Base-by-base conservation (phyloP, 257 asterid species). In the Catharanthus roseus region DNA sequence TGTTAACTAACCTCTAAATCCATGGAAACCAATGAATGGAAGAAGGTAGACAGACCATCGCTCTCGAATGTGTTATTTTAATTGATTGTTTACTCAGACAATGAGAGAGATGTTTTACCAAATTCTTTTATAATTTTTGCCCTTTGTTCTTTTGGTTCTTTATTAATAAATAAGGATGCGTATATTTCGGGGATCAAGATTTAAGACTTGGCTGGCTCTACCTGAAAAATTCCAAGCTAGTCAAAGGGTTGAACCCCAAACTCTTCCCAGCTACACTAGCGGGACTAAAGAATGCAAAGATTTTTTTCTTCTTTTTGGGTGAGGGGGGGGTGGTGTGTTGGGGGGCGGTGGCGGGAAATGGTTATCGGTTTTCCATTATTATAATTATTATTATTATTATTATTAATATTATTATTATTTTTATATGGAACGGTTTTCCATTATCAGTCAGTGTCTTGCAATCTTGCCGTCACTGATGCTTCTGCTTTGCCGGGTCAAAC, bases 21-120 rank as follows among this genome's bases (percentile, higher is more conserved):
- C 41, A 34, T 47, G 45, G 21, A 65, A 70, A 71, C 62, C 72
- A 79, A 79, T 75, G 78, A 56, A 23, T 5, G 71, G 49, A 53
- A 65, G 68, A 13, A 34, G n/a, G n/a, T n/a, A 65, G 74, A 79
- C 67, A 71, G 81, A 65, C 78, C 81, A 65, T 77, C 79, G 62
- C 64, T 33, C 78, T 76, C 74, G 8, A 38, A 38, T 56, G 21
- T 56, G 8, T 5, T 44, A 44, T 16, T 24, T 21, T 49, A 10
- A 11, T 51, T 74, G 33, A 62, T 63, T 53, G 61, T 51, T 53
- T 39, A 47, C 60, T 55, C 28, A 64, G 54, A 67, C 61, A 50
- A 36, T 41, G 81, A 82, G 65, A 67, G 69, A 54, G 78, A 82
- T 77, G 80, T 79, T 74, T 79, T 63, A 82, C 82, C 80, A 79